Conservation (phyloP, 441 rosid species). For the Aquilaria agallochum region DNA sequence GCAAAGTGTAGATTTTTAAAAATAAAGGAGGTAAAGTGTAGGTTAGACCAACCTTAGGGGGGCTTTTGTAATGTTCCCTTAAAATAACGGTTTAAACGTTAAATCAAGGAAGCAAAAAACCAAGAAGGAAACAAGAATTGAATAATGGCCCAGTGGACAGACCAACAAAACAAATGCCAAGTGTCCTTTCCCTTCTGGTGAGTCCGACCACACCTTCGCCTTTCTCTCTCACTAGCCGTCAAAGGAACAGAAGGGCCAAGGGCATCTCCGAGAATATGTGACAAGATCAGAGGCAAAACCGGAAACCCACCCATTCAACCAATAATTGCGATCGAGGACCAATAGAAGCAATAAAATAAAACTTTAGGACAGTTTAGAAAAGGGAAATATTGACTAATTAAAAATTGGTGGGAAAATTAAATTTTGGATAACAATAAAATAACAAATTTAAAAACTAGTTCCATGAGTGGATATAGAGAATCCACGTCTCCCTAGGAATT, state of each 20-base stretch:
- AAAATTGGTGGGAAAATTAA: background rate
- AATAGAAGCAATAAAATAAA: background rate
- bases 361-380: constrained; percentile 3
- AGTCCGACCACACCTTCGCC: constrained; percentile 16
- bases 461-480: constrained; percentile 39
- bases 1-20: too few relatives aligned
- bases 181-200: constrained; percentile 6
- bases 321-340: constrained; percentile 16
- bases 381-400: constrained; percentile 18
- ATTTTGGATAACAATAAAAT: too few relatives aligned
- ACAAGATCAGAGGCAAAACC: background rate
- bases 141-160: too few relatives aligned
- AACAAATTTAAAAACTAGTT: background rate
- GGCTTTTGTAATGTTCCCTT: background rate
- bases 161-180: constrained; percentile 16
- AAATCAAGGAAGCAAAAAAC: too few relatives aligned
- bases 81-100: background rate
- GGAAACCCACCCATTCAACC: constrained; percentile 14
- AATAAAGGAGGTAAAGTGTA: too few relatives aligned
- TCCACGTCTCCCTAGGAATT: constrained; percentile 53
- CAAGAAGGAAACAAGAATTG: too few relatives aligned
- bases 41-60: too few relatives aligned
- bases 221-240: background rate
- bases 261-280: constrained; percentile 8
- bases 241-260: background rate